A percentile compares a stretch with the other conserved stretches of the same genome.
These are phyloP conservation scores for Cyberlindnera lachancei DNA, from an alignment of 805 yeast genomes.

Conservation along the genomic window DNA sequence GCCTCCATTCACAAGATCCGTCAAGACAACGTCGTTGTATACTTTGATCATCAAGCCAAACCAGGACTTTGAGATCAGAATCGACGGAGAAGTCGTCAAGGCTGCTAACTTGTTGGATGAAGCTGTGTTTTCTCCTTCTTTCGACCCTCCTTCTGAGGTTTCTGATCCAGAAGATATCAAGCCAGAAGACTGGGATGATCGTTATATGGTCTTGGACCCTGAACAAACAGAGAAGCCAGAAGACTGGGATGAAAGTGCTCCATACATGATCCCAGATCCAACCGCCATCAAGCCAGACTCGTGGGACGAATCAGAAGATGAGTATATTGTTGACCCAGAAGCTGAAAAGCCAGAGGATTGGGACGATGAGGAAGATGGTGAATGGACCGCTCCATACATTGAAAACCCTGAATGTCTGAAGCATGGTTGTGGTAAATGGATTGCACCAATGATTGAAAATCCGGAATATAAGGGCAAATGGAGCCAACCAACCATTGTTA, in stretches of 20 bases:
- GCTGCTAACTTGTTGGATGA: slow-evolving; percentile 62
- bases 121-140: slow-evolving; percentile 51
- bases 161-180: slow-evolving; percentile 48
- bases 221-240: slow-evolving; percentile 57
- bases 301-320: slow-evolving; percentile 67
- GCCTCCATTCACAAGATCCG: slow-evolving; percentile 52
- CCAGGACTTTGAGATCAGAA: slow-evolving; percentile 70
- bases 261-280: slow-evolving; percentile 59
- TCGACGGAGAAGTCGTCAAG: slow-evolving; percentile 67
- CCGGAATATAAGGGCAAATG: slow-evolving; percentile 74
- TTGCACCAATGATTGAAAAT: slow-evolving; percentile 56
- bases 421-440: slow-evolving; percentile 81
- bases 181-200: slow-evolving; percentile 83
- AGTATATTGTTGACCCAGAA: slow-evolving; percentile 58
- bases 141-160: slow-evolving; percentile 60
- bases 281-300: slow-evolving; percentile 59
- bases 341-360: slow-evolving; percentile 67
- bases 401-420: slow-evolving; percentile 65
- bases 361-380: slow-evolving; percentile 89
- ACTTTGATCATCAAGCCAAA: slow-evolving; percentile 64
- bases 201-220: slow-evolving; percentile 61
- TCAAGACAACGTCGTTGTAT: slow-evolving; percentile 57
- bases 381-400: slow-evolving; percentile 67
- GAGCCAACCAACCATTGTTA: slow-evolving; percentile 57
- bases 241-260: slow-evolving; percentile 77